Base-by-base conservation (phyloP, 108 stramenopile genomes). In the Nitzschia sp. region DNA sequence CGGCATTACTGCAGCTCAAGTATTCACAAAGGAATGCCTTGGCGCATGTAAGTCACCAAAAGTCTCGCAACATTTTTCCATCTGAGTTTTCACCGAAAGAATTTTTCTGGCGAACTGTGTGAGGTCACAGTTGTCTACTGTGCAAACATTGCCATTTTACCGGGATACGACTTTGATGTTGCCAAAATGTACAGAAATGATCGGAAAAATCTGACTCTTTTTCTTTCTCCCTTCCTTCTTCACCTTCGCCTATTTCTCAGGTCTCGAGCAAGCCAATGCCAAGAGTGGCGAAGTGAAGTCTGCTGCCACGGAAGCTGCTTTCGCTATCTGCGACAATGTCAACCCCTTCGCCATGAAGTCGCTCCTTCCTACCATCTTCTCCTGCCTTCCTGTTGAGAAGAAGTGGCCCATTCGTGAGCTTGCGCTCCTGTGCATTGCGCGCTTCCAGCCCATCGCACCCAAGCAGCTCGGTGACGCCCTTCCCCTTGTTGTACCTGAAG, bases 401-500 rank as follows among this genome's bases (percentile, higher is more conserved):
- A 94, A 92, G 81, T 96, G 93, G 93, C 88, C 76, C 53, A 80
- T 77, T 21, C 90, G 94, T 53, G 93, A 90, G 50, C 76, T 88
- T 22, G 90, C 91, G 26, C 86, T 97, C 53, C 77, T 87, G 30
- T 92, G 92, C 57, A 57, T 97, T 62, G 78, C 78, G 8, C 54
- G 65, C 25, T 94, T 96, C 80, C 78, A 69, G 26, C 75, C 64
- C 47, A 61, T 44, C 31, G 93, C 90, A 19, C 93, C 94, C n/a
- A 86, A 84, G 65, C 91, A 94, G 63, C 77, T 96, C 3, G 91
- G 87, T 55, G 81, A 87, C 63, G 84, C 89, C 44, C 90, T 98
- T 63, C 94, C 93, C 11, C 86, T 91, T 76, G 64, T 98, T 23
- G 93, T 98, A 27, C 97, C 97, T 32, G 95, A 95, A 64, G 88